Percentiles rank a stretch among this genome's conserved stretches.
Conservation (phyloP, 129 eudicot species). For the Tagetes erecta region DNA sequence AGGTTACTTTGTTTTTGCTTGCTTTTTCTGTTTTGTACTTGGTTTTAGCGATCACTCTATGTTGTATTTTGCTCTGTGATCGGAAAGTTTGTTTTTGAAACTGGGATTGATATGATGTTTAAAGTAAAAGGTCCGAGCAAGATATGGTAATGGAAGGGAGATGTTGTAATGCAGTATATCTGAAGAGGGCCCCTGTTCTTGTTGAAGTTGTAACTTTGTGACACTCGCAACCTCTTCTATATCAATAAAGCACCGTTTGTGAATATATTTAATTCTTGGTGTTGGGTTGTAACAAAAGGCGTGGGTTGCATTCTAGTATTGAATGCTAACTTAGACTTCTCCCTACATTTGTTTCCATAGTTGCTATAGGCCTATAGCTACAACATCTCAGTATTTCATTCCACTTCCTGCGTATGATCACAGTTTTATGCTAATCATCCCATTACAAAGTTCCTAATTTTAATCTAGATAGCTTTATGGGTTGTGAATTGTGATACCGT, state of each 20-base stretch:
- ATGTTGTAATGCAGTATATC: background rate
- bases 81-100: background rate
- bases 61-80: background rate
- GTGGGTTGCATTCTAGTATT: conserved; percentile 90
- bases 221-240: conserved; percentile 93
- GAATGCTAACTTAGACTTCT: conserved; percentile 83
- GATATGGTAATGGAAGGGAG: conserved; percentile 39
- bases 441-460: background rate
- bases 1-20: background rate
- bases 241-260: conserved; percentile 35
- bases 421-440: conserved; percentile 59
- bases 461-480: background rate
- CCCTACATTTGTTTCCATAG: conserved; percentile 43
- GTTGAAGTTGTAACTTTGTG: conserved; percentile 60
- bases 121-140: conserved; percentile 94
- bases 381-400: conserved; percentile 27
- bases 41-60: background rate
- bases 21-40: background rate
- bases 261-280: conserved; percentile 41
- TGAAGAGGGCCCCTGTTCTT: conserved; percentile 97
- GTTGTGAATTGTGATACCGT: background rate
- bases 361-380: conserved; percentile 16
- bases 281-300: conserved; percentile 79
- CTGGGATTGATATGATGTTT: conserved; percentile 74
- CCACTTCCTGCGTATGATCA: conserved; percentile 60